Percentiles rank a stretch among this genome's conserved stretches.
phyloP scores from a whole-genome alignment of 345 rosid genomes.

The Mercurialis annua region DNA sequence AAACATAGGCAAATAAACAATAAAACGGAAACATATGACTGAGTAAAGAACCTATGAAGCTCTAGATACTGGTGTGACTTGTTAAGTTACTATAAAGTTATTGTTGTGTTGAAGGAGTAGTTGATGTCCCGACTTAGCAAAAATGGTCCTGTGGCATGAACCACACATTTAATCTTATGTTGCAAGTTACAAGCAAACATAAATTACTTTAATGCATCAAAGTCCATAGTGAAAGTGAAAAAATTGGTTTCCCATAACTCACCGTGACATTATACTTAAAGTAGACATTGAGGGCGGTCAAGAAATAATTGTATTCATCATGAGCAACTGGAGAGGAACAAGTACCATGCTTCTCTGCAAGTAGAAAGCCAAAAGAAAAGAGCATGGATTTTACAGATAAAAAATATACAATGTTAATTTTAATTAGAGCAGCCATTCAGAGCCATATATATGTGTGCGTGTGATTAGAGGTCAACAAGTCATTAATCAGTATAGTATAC shows the following conservation, averaged over 20 bases:
- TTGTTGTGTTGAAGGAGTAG: background rate
- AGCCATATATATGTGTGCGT: background rate
- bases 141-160: background rate
- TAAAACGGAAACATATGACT: background rate
- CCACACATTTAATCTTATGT: background rate
- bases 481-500: background rate
- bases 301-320: conserved; percentile 80
- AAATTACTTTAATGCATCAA: background rate
- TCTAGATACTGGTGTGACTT: background rate
- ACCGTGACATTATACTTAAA: conserved; percentile 85
- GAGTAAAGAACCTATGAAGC: background rate
- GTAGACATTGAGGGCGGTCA: conserved; percentile 66
- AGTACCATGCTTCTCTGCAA: conserved; percentile 96
- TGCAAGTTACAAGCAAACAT: conserved; percentile 4
- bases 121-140: background rate
- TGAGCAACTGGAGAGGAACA: conserved; percentile 70
- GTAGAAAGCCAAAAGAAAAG: conserved; percentile 16
- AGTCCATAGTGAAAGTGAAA: background rate
- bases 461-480: background rate
- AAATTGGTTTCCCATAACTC: conserved; percentile 33
- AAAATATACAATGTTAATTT: background rate
- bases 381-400: background rate
- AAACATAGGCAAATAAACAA: background rate
- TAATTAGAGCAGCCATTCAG: background rate
- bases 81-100: background rate